Conservation (phyloP, 2,329 filamentous ascomycete species). For the Diplocarpon mali region DNA sequence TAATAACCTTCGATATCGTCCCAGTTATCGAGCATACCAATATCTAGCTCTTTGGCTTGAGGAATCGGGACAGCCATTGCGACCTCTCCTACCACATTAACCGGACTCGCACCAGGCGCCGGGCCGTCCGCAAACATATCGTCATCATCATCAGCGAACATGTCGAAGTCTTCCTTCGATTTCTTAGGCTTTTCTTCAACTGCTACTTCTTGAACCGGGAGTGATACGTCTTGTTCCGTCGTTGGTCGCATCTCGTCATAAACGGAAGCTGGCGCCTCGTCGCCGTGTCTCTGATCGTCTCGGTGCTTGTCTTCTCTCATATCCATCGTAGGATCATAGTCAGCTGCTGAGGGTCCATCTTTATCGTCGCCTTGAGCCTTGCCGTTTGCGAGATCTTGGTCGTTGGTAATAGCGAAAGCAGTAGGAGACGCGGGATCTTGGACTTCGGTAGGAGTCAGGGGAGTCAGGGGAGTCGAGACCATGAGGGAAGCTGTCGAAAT, state of each 20-base stretch:
- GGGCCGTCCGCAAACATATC: constrained; percentile 51
- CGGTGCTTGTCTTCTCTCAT: constrained; percentile 74
- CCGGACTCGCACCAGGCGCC: constrained; percentile 27
- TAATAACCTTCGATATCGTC: constrained; percentile 95
- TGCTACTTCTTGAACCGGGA: constrained; percentile 26
- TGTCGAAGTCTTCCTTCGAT: constrained; percentile 60
- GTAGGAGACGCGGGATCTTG: constrained; percentile 28
- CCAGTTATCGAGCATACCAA: constrained; percentile 80
- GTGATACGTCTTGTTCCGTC: constrained; percentile 39
- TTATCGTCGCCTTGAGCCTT: constrained; percentile 40
- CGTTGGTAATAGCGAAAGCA: constrained; percentile 51
- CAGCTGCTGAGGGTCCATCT: constrained; percentile 79
- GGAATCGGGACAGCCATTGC: constrained; percentile 35
- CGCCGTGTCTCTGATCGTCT: constrained; percentile 52
- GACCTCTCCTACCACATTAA: constrained; percentile 31
- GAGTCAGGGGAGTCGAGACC: constrained; percentile 30
- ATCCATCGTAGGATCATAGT: constrained; percentile 82
- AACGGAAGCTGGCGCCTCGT: constrained; percentile 40
- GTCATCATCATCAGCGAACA: constrained; percentile 78
- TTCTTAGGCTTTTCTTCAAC: constrained; percentile 32
- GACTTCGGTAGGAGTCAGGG: constrained; percentile 23
- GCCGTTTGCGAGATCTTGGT: constrained; percentile 55
- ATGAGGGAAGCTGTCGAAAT: constrained; percentile 20
- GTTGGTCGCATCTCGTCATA: constrained; percentile 48
- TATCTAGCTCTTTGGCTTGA: constrained; percentile 47